These are phyloP conservation scores for Linderina pennispora DNA, from an alignment of 192 early-diverging fungal genomes.

Conservation along the genomic window DNA sequence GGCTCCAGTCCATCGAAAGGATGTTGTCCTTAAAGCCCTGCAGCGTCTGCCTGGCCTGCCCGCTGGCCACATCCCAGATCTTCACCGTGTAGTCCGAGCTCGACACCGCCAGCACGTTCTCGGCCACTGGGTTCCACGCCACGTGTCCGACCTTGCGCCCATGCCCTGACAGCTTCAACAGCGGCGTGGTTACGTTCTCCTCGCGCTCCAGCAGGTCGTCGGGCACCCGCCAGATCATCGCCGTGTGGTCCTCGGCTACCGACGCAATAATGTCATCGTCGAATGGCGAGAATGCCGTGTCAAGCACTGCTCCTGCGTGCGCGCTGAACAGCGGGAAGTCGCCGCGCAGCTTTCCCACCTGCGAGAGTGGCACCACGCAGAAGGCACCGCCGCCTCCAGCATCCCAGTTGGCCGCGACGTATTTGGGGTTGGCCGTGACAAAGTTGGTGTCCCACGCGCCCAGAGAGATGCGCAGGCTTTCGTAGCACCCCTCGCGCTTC, in stretches of 20 bases:
- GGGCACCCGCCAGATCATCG: constrained; percentile 95
- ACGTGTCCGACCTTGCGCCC: constrained; percentile 97
- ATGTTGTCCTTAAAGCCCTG: constrained; percentile 86
- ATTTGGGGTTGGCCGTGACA: constrained; percentile 87
- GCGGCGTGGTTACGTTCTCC: constrained; percentile 71
- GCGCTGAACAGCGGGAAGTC: constrained; percentile 87
- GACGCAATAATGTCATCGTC: constrained; percentile 95
- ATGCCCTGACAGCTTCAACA: constrained; percentile 77
- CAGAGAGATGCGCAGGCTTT: constrained; percentile 84
- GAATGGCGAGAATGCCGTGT: constrained; percentile 97
- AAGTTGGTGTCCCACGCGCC: constrained; percentile 98
- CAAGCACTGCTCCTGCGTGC: constrained; percentile 90
- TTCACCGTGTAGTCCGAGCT: constrained; percentile 83
- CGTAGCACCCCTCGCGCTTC: constrained; percentile 90
- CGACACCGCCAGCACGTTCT: constrained; percentile 85
- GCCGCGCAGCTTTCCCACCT: constrained; percentile 79
- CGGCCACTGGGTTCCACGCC: constrained; percentile 92
- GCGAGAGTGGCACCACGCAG: constrained; percentile 74
- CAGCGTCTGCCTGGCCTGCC: constrained; percentile 66
- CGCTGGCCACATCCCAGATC: constrained; percentile 94
- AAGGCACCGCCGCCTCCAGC: constrained; percentile 90
- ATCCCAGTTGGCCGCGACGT: constrained; percentile 76
- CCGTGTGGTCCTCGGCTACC: constrained; percentile 75
- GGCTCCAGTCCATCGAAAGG: constrained; percentile 88
- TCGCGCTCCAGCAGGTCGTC: constrained; percentile 62